These are phyloP conservation scores for Pholiota microspora DNA, from an alignment of 768 basidiomycete genomes.

Conservation along the genomic window DNA sequence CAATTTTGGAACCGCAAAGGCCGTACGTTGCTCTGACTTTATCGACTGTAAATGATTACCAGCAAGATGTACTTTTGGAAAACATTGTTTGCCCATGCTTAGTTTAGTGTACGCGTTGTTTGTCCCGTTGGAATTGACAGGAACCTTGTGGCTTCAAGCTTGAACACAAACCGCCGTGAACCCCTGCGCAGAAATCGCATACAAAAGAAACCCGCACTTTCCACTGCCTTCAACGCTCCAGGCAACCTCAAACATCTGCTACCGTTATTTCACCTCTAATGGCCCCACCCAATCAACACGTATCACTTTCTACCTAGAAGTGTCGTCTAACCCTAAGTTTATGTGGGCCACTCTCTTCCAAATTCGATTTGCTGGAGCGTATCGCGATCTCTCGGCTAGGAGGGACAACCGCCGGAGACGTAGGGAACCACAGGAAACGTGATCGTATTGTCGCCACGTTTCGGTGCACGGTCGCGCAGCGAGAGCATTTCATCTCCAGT, in stretches of 20 bases:
- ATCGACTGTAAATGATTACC: too few relatives aligned
- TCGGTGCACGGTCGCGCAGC: constrained; percentile 10
- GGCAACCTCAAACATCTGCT: constrained; percentile 32
- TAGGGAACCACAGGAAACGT: constrained; percentile 7
- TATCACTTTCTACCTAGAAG: constrained; percentile 42
- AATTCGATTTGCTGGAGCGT: constrained; percentile 27
- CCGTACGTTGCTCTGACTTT: too few relatives aligned
- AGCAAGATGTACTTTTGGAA: too few relatives aligned
- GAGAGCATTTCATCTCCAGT: constrained; percentile 30
- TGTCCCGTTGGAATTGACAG: neutral
- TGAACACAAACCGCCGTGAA: constrained; percentile 16
- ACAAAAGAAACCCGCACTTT: constrained; percentile 22
- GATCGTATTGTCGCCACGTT: constrained; percentile 16
- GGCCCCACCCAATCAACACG: constrained; percentile 48
- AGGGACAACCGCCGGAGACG: constrained; percentile 13
- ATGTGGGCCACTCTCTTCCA: constrained; percentile 31
- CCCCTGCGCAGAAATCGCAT: constrained; percentile 12
- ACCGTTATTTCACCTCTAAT: constrained; percentile 26
- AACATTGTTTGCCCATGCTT: too few relatives aligned
- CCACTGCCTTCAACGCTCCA: constrained; percentile 45
- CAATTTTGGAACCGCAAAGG: too few relatives aligned
- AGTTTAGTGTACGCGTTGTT: neutral
- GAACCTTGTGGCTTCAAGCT: neutral
- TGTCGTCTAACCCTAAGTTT: constrained; percentile 65
- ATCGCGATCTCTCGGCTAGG: constrained; percentile 13